Evolutionary conservation across 2,329 filamentous ascomycete genomes (phyloP).

Genomic region (Mariannaea elegans): DNA sequence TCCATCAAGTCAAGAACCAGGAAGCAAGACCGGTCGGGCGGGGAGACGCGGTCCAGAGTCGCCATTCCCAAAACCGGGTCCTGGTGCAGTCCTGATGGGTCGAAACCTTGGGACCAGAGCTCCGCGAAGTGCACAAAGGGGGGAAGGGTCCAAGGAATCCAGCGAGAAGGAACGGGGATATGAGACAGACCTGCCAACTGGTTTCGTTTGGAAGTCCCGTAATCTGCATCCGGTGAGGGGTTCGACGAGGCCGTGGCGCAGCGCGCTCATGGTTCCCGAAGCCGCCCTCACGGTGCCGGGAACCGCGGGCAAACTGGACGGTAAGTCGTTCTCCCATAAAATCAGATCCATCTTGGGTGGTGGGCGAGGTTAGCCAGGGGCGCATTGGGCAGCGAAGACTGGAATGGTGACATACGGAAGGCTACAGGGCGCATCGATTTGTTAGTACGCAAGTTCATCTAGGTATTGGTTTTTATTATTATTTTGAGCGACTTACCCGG

Average conservation of each 20-base stretch:
- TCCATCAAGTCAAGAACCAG: conserved; percentile 51
- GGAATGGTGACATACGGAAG: conserved; percentile 64
- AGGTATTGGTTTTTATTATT: neutral
- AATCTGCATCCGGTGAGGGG: conserved; percentile 96
- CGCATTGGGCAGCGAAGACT: conserved; percentile 21
- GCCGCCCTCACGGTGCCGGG: conserved; percentile 63
- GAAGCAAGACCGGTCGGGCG: conserved; percentile 39
- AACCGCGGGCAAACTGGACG: conserved; percentile 96
- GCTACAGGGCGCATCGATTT: conserved; percentile 50
- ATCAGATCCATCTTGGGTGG: conserved; percentile 84
- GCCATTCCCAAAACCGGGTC: conserved; percentile 41
- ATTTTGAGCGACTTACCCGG: conserved; percentile 73
- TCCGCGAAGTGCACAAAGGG: conserved; percentile 43
- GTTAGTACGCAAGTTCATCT: conserved; percentile 30
- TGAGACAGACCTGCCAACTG: conserved; percentile 99
- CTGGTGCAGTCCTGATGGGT: conserved; percentile 38
- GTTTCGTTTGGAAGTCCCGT: conserved; percentile 96
- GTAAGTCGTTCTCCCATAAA: conserved; percentile 98
- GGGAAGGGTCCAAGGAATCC: conserved; percentile 51
- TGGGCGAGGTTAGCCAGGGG: conserved; percentile 37
- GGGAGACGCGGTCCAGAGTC: conserved; percentile 37
- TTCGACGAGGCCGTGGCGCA: conserved; percentile 84
- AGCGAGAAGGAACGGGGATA: conserved; percentile 66
- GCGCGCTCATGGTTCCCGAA: conserved; percentile 65
- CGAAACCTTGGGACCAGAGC: conserved; percentile 42